Evolutionary conservation across 129 eudicot genomes (phyloP).

Genomic region (Arctium minus): DNA sequence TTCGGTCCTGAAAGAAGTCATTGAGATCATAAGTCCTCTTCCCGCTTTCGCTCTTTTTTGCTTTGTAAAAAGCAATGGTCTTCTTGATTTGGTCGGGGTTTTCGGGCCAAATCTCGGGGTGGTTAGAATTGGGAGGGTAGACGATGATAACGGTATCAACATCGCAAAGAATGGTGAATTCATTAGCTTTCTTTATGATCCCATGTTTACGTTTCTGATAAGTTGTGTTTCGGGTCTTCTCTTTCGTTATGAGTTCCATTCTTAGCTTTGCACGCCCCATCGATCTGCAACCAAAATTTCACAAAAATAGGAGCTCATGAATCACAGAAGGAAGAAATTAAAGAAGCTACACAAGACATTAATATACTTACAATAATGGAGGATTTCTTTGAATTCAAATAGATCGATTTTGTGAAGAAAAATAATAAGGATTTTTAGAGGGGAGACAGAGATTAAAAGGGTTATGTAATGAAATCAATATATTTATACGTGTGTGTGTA

Average conservation of each 20-base stretch:
- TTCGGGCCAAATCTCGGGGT: slow-evolving; percentile 43
- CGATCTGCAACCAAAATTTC: background rate
- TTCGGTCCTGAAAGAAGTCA: slow-evolving; percentile 44
- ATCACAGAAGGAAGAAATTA: too few species aligned
- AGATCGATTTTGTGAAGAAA: too few species aligned
- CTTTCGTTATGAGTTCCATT: slow-evolving; percentile 52
- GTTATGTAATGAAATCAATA: too few species aligned
- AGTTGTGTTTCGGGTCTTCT: slow-evolving; percentile 43
- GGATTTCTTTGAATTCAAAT: too few species aligned
- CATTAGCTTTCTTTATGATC: slow-evolving; percentile 43
- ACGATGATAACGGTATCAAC: slow-evolving; percentile 40
- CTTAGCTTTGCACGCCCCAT: slow-evolving; percentile 30
- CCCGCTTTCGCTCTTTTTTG: slow-evolving; percentile 26
- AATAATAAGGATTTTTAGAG: too few species aligned
- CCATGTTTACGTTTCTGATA: slow-evolving; percentile 53
- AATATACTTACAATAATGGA: too few species aligned
- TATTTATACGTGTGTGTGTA: too few species aligned
- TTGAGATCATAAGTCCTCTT: slow-evolving; percentile 28
- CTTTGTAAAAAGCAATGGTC: slow-evolving; percentile 31
- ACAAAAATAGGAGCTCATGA: too few species aligned
- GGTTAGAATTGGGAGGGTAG: slow-evolving; percentile 32
- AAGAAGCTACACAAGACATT: too few species aligned
- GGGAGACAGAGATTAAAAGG: too few species aligned
- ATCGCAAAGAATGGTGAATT: slow-evolving; percentile 51
- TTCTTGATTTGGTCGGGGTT: slow-evolving; percentile 17